Percentiles rank a stretch among this genome's conserved stretches.
Evolutionary conservation across 306 rosid genomes (phyloP).

Genomic region (Carpinus viminea): DNA sequence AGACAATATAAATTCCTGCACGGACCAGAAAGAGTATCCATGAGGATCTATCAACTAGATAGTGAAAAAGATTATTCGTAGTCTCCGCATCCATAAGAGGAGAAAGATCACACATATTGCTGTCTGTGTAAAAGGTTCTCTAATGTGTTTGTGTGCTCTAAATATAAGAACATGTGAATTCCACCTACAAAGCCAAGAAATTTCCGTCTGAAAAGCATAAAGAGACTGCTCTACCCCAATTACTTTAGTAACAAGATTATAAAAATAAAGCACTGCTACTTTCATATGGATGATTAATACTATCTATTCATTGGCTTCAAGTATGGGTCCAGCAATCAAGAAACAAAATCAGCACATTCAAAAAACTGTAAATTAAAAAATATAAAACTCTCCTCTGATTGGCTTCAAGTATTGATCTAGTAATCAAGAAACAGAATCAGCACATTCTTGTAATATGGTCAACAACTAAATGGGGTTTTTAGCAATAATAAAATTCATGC

Average conservation of each 20-base stretch:
- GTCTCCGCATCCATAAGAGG: neutral
- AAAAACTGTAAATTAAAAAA: neutral
- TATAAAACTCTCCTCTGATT: neutral
- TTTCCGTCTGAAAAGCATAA: neutral
- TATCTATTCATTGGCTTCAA: neutral
- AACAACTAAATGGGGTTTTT: neutral
- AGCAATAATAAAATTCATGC: neutral
- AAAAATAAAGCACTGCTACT: neutral
- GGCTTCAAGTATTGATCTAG: neutral
- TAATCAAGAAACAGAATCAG: neutral
- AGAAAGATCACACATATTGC: neutral
- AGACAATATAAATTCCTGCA: conserved; percentile 64
- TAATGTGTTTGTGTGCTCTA: neutral
- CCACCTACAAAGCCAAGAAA: neutral
- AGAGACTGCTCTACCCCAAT: neutral
- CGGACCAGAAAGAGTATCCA: conserved; percentile 12
- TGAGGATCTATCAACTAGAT: conserved; percentile 11
- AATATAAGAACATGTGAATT: neutral
- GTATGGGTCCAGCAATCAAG: neutral
- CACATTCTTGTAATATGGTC: neutral
- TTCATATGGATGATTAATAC: neutral
- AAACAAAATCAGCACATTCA: neutral
- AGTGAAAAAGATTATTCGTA: neutral
- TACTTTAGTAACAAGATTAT: neutral
- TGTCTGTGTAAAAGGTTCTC: neutral